Percentiles rank a stretch among this genome's conserved stretches.
Conservation (phyloP, 148 eudicot species). For the Agrostemma githago region DNA sequence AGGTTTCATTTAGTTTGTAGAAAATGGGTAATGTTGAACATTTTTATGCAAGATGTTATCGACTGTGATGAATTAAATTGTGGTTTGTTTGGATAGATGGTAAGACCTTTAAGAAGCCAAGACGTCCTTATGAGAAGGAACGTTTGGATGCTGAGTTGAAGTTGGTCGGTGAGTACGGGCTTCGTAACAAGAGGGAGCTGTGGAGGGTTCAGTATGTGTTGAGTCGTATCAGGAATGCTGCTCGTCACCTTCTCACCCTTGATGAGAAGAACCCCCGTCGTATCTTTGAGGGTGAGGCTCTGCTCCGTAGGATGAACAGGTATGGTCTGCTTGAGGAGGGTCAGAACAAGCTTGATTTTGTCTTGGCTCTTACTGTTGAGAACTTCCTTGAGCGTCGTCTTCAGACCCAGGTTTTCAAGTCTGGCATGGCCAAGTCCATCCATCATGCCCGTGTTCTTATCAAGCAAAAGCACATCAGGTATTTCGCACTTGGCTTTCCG, state of each 20-base stretch:
- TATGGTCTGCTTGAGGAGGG: constrained; percentile 55
- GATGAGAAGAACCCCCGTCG: constrained; percentile 61
- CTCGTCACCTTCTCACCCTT: constrained; percentile 56
- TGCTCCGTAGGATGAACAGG: constrained; percentile 53
- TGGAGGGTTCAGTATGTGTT: constrained; percentile 62
- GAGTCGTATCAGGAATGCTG: constrained; percentile 55
- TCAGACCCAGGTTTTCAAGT: constrained; percentile 56
- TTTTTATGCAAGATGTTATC: too few relatives aligned
- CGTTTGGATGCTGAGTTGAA: constrained; percentile 61
- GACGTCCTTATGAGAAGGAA: constrained; percentile 68
- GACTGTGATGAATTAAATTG: background rate
- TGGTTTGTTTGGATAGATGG: constrained; percentile 31
- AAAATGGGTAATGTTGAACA: background rate
- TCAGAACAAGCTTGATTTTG: constrained; percentile 64
- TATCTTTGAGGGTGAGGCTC: constrained; percentile 64
- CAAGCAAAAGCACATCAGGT: constrained; percentile 67
- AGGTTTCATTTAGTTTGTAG: background rate
- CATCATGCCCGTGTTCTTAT: constrained; percentile 64
- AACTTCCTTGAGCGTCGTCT: constrained; percentile 63
- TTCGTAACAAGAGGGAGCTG: constrained; percentile 58
- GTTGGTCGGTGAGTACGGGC: constrained; percentile 65
- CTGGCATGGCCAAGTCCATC: constrained; percentile 69
- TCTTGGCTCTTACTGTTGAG: constrained; percentile 61
- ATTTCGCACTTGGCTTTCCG: background rate
- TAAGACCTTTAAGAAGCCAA: constrained; percentile 65